Percentiles rank a stretch among this genome's conserved stretches.
phyloP scores from a whole-genome alignment of 1,284 basidiomycete species.

The Irpex rosettiformis region DNA sequence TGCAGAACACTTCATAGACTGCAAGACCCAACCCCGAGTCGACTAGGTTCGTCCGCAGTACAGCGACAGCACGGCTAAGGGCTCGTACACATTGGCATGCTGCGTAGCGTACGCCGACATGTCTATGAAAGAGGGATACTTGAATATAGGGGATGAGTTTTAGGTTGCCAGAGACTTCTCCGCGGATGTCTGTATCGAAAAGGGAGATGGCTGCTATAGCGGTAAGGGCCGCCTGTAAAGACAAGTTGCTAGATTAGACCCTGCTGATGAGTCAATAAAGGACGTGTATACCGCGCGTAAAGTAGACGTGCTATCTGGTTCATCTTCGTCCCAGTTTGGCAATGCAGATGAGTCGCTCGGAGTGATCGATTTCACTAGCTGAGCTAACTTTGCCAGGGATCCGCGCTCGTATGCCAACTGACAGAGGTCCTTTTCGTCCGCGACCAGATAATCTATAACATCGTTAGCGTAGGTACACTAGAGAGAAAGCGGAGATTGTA shows the following conservation, averaged over 20 bases:
- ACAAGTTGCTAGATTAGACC: background rate
- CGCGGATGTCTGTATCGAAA: slow-evolving; percentile 67
- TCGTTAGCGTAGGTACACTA: background rate
- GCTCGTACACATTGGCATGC: slow-evolving; percentile 85
- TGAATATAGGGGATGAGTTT: slow-evolving; percentile 54
- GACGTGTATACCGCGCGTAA: slow-evolving; percentile 49
- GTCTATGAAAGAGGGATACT: slow-evolving; percentile 53
- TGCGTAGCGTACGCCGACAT: slow-evolving; percentile 76
- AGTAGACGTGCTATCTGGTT: slow-evolving; percentile 60
- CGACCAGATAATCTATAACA: slow-evolving; percentile 60
- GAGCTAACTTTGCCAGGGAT: slow-evolving; percentile 45
- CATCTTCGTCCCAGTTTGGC: slow-evolving; percentile 52
- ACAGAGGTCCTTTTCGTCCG: slow-evolving; percentile 67
- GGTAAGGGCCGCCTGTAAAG: slow-evolving; percentile 61
- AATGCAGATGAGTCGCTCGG: slow-evolving; percentile 33
- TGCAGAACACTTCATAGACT: slow-evolving; percentile 58
- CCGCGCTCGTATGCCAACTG: slow-evolving; percentile 63
- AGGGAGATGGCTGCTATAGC: slow-evolving; percentile 69
- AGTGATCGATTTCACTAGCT: slow-evolving; percentile 49
- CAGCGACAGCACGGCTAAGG: slow-evolving; percentile 71
- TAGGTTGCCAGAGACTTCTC: slow-evolving; percentile 55
- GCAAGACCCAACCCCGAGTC: slow-evolving; percentile 77
- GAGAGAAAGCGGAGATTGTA: slow-evolving; percentile 33
- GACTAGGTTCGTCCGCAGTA: slow-evolving; percentile 78
- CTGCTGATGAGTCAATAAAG: background rate